A percentile compares a stretch with the other conserved stretches of the same genome.
These are phyloP conservation scores for Micractinium conductrix DNA, from an alignment of 139 green algal species.

Conservation along the genomic window DNA sequence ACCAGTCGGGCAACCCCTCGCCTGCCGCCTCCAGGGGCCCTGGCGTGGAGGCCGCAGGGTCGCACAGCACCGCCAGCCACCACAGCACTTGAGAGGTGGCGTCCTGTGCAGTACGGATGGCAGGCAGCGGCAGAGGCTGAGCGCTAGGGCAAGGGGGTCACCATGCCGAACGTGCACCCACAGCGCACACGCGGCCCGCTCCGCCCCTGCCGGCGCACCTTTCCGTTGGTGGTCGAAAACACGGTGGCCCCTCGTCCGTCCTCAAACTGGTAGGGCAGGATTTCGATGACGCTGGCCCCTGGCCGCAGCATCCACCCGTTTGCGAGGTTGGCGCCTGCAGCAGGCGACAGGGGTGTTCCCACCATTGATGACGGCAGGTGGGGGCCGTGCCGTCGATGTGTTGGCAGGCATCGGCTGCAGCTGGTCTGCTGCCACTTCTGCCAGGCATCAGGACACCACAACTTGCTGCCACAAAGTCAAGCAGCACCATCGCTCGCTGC, in stretches of 20 bases:
- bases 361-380: background rate
- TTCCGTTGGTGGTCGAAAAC: conserved; percentile 12
- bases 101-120: background rate
- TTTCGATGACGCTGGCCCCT: conserved; percentile 17
- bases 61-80: conserved; percentile 20
- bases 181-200: background rate
- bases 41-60: conserved; percentile 17
- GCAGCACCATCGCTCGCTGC: too few species aligned
- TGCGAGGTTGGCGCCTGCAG: conserved; percentile 30
- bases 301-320: conserved; percentile 32
- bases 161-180: background rate
- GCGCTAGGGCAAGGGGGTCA: background rate
- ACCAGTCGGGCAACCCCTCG: background rate
- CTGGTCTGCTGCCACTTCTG: too few species aligned
- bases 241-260: conserved; percentile 6
- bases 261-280: conserved; percentile 28
- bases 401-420: too few species aligned
- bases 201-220: background rate
- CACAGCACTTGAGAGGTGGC: conserved; percentile 27
- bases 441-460: too few species aligned
- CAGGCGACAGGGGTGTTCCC: too few species aligned
- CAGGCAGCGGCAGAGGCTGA: background rate
- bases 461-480: too few species aligned
- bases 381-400: background rate
- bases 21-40: background rate